phyloP scores from a whole-genome alignment of 768 basidiomycete genomes.

The Lyophyllum semitale region DNA sequence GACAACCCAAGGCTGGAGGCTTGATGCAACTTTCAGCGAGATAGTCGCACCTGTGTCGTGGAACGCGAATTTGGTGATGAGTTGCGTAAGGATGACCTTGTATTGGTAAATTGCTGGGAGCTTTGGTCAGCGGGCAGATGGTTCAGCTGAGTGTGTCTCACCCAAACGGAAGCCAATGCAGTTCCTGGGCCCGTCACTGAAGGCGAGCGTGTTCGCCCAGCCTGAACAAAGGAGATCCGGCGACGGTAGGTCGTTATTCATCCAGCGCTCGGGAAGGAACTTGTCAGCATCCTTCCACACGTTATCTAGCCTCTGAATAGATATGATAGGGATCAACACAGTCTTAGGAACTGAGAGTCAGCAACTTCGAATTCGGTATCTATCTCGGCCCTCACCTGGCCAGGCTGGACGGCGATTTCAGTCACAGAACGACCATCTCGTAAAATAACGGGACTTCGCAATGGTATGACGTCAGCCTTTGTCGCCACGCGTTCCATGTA shows the following conservation, averaged over 20 bases:
- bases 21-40: neutral
- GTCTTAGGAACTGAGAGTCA: neutral
- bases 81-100: neutral
- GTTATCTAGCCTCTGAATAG: neutral
- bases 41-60: neutral
- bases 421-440: neutral
- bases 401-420: neutral
- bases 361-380: no score
- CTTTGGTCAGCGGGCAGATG: no score
- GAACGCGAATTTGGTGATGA: neutral
- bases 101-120: neutral
- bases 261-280: neutral
- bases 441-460: neutral
- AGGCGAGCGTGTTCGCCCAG: neutral
- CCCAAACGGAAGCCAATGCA: neutral
- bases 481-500: constrained; percentile 1
- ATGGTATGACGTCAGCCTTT: neutral
- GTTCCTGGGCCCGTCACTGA: neutral
- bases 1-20: constrained; percentile 1
- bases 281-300: neutral
- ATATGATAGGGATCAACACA: neutral
- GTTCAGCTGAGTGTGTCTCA: neutral
- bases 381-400: no score
- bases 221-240: neutral
- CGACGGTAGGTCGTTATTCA: neutral